A percentile compares a stretch with the other conserved stretches of the same genome.
Evolutionary conservation across 2,329 filamentous ascomycete species (phyloP).

Genomic region (Celoporthe dispersa): DNA sequence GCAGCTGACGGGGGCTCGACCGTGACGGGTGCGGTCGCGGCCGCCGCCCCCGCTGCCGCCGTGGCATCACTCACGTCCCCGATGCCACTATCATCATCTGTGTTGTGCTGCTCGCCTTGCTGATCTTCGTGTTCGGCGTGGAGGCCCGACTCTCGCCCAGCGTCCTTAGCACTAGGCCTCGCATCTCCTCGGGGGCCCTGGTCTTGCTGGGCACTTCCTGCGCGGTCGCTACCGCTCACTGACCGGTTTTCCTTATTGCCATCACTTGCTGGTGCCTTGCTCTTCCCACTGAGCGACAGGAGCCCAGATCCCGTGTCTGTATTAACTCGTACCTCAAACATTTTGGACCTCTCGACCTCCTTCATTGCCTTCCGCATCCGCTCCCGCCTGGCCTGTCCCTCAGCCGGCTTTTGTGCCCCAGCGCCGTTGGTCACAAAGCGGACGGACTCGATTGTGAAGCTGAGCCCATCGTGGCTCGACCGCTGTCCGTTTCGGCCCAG

Average conservation of each 20-base stretch:
- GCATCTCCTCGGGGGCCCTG: constrained; percentile 12
- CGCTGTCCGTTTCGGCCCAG: constrained; percentile 46
- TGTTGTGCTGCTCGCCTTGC: constrained; percentile 21
- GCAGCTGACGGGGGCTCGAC: constrained; percentile 20
- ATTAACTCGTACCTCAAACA: constrained; percentile 39
- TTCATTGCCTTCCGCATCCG: constrained; percentile 60
- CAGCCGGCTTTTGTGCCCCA: constrained; percentile 58
- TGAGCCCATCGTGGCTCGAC: constrained; percentile 78
- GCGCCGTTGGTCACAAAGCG: constrained; percentile 84
- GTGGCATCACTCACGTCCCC: constrained; percentile 27
- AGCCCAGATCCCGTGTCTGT: constrained; percentile 26
- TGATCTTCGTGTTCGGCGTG: constrained; percentile 5
- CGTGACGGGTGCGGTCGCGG: neutral
- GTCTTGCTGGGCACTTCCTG: constrained; percentile 5
- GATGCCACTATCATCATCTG: constrained; percentile 30
- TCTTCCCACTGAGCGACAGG: constrained; percentile 12
- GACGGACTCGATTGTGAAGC: constrained; percentile 81
- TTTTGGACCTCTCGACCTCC: constrained; percentile 50
- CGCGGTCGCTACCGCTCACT: neutral
- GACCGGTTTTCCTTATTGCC: constrained; percentile 29
- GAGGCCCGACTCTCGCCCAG: neutral
- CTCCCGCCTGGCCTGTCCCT: constrained; percentile 60
- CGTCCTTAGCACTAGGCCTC: constrained; percentile 16
- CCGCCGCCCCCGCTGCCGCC: constrained; percentile 2
- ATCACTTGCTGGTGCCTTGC: constrained; percentile 25